Percentiles rank a stretch among this genome's conserved stretches.
Evolutionary conservation across 2,329 filamentous ascomycete genomes (phyloP).

Genomic region (Microascus cirrosus): DNA sequence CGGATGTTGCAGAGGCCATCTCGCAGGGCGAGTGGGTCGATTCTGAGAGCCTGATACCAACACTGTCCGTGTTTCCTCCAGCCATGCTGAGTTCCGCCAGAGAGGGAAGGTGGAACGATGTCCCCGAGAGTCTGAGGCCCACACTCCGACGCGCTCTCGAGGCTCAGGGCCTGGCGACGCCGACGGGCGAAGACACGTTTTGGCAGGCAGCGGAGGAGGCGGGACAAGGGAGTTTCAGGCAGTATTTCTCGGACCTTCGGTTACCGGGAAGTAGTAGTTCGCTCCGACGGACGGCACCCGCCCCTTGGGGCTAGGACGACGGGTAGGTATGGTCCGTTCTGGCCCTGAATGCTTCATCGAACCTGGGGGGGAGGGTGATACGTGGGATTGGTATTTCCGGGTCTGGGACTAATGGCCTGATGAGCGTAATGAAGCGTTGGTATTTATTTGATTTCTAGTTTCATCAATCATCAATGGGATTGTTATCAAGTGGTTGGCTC

Average conservation of each 20-base stretch:
- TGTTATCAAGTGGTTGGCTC: too few species aligned
- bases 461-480: too few species aligned
- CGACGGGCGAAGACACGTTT: not conserved
- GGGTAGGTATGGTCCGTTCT: too few species aligned
- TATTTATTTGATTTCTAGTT: too few species aligned
- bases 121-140: slow-evolving; percentile 45
- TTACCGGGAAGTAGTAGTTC: not conserved
- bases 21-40: slow-evolving; percentile 15
- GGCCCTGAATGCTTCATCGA: too few species aligned
- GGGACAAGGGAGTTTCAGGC: not conserved
- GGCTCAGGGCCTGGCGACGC: not conserved
- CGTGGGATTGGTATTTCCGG: too few species aligned
- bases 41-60: not conserved
- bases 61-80: slow-evolving; percentile 31
- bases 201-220: not conserved
- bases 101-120: slow-evolving; percentile 43
- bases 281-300: not conserved
- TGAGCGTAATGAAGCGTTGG: too few species aligned
- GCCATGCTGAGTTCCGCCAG: slow-evolving; percentile 44
- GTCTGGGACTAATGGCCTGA: too few species aligned
- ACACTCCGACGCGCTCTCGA: not conserved
- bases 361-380: too few species aligned
- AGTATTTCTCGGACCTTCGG: not conserved
- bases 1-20: slow-evolving; percentile 33
- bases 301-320: not conserved